These are phyloP conservation scores for Acacia confusa DNA, from an alignment of 306 rosid genomes.

Conservation along the genomic window DNA sequence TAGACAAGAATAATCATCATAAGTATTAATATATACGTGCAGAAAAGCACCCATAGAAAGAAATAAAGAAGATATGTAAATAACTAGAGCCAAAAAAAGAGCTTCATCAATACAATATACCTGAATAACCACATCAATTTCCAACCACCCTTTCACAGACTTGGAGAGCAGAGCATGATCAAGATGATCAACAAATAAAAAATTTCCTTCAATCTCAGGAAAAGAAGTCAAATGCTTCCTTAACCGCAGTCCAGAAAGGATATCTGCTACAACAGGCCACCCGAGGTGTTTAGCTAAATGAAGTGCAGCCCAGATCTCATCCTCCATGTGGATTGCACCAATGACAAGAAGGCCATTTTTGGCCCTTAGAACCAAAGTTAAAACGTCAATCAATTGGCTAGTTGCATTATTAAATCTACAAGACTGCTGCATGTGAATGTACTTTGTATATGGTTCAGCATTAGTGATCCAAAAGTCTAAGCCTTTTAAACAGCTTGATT, in stretches of 20 bases:
- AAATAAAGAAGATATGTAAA: constrained; percentile 10
- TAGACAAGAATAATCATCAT: neutral
- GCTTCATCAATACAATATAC: constrained; percentile 41
- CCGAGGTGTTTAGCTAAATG: constrained; percentile 82
- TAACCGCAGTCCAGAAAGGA: constrained; percentile 87
- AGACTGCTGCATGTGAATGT: constrained; percentile 52
- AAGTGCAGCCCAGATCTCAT: constrained; percentile 94
- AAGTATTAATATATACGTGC: neutral
- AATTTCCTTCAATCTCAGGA: constrained; percentile 59
- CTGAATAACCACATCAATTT: constrained; percentile 83
- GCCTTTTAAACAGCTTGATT: constrained; percentile 68
- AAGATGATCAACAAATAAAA: constrained; percentile 82
- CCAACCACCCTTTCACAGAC: constrained; percentile 57
- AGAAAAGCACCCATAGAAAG: neutral
- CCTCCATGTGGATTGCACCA: constrained; percentile 81
- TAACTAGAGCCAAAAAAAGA: constrained; percentile 11
- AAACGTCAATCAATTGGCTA: constrained; percentile 58
- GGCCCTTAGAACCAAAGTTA: constrained; percentile 51
- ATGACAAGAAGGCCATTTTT: constrained; percentile 67
- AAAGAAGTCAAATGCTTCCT: constrained; percentile 66
- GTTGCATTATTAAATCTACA: constrained; percentile 35
- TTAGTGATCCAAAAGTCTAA: constrained; percentile 72
- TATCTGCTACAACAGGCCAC: constrained; percentile 94
- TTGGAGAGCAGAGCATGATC: constrained; percentile 85
- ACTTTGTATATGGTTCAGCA: constrained; percentile 84